These are phyloP conservation scores for Citrullus amarus DNA, from an alignment of 306 rosid species.

Conservation along the genomic window DNA sequence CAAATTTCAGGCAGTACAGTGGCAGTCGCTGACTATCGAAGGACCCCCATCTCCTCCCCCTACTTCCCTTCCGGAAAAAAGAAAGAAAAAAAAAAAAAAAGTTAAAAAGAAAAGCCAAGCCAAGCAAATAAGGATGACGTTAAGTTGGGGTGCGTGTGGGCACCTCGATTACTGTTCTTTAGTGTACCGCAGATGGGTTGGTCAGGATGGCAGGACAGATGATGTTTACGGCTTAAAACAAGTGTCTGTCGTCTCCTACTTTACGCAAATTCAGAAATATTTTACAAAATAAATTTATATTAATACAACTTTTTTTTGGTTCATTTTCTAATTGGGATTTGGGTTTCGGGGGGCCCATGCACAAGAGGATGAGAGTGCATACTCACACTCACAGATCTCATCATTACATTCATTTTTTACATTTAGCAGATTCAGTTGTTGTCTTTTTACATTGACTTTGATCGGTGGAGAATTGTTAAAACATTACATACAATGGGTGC, in stretches of 20 bases:
- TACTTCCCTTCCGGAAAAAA: background rate
- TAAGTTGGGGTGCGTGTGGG: background rate
- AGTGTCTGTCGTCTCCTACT: slow-evolving; percentile 3
- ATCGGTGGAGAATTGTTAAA: too few species aligned
- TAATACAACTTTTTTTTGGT: background rate
- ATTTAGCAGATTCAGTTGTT: too few species aligned
- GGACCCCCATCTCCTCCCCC: background rate
- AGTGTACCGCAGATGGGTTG: slow-evolving; percentile 12
- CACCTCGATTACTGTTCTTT: background rate
- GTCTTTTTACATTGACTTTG: too few species aligned
- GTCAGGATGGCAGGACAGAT: slow-evolving; percentile 2
- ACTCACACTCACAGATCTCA: background rate
- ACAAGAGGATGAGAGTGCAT: background rate
- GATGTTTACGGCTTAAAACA: slow-evolving; percentile 8
- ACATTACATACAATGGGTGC: too few species aligned
- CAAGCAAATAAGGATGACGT: background rate
- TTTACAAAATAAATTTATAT: background rate
- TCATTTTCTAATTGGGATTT: background rate
- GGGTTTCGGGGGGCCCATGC: background rate
- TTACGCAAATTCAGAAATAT: background rate
- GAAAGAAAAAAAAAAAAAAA: background rate
- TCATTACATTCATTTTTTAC: too few species aligned
- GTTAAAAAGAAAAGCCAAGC: background rate
- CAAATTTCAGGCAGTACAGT: background rate
- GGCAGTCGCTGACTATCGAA: slow-evolving; percentile 3